These are phyloP conservation scores for Candida glucosophila DNA, from an alignment of 1,139 yeast genomes.

Conservation along the genomic window DNA sequence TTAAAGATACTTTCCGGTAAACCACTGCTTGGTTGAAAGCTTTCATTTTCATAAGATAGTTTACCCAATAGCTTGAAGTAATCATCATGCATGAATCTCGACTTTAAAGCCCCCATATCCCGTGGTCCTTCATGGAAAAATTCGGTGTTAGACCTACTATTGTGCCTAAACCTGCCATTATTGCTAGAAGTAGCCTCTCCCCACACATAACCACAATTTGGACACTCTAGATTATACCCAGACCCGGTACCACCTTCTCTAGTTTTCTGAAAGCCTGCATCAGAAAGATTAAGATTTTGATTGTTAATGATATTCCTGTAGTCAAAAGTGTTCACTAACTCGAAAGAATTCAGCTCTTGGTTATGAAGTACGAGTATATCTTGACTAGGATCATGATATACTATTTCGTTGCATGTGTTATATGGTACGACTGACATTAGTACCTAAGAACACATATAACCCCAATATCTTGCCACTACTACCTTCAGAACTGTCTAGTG, in stretches of 20 bases:
- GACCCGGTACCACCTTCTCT: background rate
- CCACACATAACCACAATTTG: conserved; percentile 36
- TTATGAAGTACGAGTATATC: conserved; percentile 40
- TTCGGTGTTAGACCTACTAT: conserved; percentile 1
- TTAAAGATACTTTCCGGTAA: conserved; percentile 44
- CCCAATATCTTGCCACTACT: too few relatives aligned
- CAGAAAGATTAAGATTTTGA: too few relatives aligned
- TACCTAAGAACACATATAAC: too few relatives aligned
- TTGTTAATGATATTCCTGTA: background rate
- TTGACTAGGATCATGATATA: conserved; percentile 30
- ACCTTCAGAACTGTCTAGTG: too few relatives aligned
- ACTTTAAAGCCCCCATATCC: conserved; percentile 6
- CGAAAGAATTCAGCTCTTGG: conserved; percentile 30
- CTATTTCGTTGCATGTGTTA: conserved; percentile 21
- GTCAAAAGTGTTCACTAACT: conserved; percentile 16
- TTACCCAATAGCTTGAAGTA: conserved; percentile 31
- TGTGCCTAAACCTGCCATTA: too few relatives aligned
- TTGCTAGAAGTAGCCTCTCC: conserved; percentile 1
- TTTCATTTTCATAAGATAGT: conserved; percentile 11
- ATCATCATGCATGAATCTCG: conserved; percentile 27
- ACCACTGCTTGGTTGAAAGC: conserved; percentile 2
- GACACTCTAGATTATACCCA: conserved; percentile 17
- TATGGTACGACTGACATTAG: conserved; percentile 35
- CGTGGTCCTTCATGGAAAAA: conserved; percentile 1
- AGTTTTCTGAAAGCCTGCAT: too few relatives aligned